Conservation (phyloP, 2,329 filamentous ascomycete genomes). For the Apiospora koreana region DNA sequence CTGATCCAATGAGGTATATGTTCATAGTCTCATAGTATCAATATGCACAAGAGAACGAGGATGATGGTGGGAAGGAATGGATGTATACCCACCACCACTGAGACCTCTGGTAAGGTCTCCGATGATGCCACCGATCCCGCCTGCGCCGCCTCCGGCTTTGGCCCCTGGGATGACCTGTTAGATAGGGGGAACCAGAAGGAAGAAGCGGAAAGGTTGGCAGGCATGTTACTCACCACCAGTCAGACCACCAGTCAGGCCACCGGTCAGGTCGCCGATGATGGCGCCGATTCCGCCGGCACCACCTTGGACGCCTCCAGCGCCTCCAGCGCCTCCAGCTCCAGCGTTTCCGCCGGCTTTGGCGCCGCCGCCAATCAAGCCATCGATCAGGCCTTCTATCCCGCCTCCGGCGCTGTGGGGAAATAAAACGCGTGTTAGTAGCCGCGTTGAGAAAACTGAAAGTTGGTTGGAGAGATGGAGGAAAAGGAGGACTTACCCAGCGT, state of each 20-base stretch:
- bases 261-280: conserved; percentile 10
- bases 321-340: not conserved
- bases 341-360: not conserved
- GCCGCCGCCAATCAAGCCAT: not conserved
- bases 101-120: not conserved
- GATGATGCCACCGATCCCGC: not conserved
- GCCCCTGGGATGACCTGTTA: not conserved
- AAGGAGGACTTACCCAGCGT: not conserved
- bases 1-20: too few species aligned
- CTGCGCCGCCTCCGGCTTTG: not conserved
- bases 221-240: not conserved
- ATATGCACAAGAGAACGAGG: too few species aligned
- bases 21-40: too few species aligned
- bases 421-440: not conserved
- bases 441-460: not conserved
- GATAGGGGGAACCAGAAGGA: not conserved
- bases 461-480: not conserved
- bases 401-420: not conserved
- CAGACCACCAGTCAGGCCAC: not conserved
- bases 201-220: not conserved
- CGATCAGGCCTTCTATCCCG: not conserved
- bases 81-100: not conserved
- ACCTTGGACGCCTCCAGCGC: not conserved
- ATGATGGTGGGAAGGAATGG: not conserved
- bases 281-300: conserved; percentile 10